Conservation (phyloP, 2,329 filamentous ascomycete genomes). For the Myriosclerotinia curreyana region DNA sequence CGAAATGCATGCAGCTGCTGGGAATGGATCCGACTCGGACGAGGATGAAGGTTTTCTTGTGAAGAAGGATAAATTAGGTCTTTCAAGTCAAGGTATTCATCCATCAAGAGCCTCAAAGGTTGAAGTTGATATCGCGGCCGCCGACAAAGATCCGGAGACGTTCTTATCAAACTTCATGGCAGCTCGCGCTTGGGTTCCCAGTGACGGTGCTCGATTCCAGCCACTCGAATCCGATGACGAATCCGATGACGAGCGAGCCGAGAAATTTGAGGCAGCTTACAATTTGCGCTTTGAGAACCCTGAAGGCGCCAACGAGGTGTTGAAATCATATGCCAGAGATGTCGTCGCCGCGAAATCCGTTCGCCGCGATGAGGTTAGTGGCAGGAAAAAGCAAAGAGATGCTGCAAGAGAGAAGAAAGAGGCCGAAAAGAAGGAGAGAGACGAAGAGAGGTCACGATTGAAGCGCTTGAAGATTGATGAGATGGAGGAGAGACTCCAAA, state of each 20-base stretch:
- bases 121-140: constrained; percentile 64
- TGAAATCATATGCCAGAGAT: constrained; percentile 87
- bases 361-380: constrained; percentile 74
- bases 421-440: constrained; percentile 69
- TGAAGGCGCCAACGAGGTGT: constrained; percentile 77
- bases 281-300: constrained; percentile 96
- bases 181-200: constrained; percentile 83
- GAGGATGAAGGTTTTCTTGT: constrained; percentile 66
- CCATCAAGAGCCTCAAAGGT: constrained; percentile 53
- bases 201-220: constrained; percentile 63
- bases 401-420: constrained; percentile 74
- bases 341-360: constrained; percentile 78
- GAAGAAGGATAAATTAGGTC: constrained; percentile 55
- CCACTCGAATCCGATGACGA: constrained; percentile 91
- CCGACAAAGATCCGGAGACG: constrained; percentile 84
- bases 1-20: constrained; percentile 67
- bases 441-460: constrained; percentile 78
- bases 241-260: constrained; percentile 66
- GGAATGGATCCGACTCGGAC: constrained; percentile 47
- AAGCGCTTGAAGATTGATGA: constrained; percentile 89
- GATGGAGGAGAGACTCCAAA: constrained; percentile 78
- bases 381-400: constrained; percentile 75
- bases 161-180: constrained; percentile 95
- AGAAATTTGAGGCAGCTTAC: constrained; percentile 88
- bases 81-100: constrained; percentile 50